Evolutionary conservation across 306 rosid genomes (phyloP), one percentile per base, ranked within the genome.

Genomic region (Crataegus laevigata): DNA sequence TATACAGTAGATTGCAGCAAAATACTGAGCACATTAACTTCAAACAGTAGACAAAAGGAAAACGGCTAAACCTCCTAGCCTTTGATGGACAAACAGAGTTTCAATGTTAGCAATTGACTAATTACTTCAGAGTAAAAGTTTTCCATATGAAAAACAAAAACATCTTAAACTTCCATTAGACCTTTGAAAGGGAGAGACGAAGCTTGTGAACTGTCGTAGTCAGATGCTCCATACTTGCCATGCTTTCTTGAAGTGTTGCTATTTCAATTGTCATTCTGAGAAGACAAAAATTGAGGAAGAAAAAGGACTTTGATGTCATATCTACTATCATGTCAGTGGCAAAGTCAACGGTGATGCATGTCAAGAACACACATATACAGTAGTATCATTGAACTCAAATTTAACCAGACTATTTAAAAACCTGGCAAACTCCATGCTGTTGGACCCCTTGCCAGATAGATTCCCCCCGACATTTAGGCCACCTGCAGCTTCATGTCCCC

Each of bases 361-460:
- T 18, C 66, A 55, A 57, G 77, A 73, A 85, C 72, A 40, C 72
- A 54, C 69, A n/a, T 74, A 64, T 74, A 80, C 36, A 65, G 36
- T 58, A 74, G 76, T 59, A 69, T 75, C 69, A 74, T 65, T 60
- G 43, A 80, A 79, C 66, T 76, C 78, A 82, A 77, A 42, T 57
- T 76, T 78, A 38, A 36, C 34, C 34, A 68, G 22, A 57, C 14
- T 47, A 66, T 82, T 69, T 60, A 78, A 91, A 52, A 84, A 79
- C 99, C 99, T 94, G 59, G 96, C 99, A 85, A 88, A 88, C 72
- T 92, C 97, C 89, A 92, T 79, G 88, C 86, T 90, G 82, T 67
- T 78, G 73, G 87, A 82, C 82, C 80, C 84, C 80, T 79, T 70
- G 74, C 72, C 69, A 69, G 74, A 70, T 72, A 51, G 29, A 68